Evolutionary conservation across 345 rosid genomes (phyloP).

Genomic region (Balakata baccata): DNA sequence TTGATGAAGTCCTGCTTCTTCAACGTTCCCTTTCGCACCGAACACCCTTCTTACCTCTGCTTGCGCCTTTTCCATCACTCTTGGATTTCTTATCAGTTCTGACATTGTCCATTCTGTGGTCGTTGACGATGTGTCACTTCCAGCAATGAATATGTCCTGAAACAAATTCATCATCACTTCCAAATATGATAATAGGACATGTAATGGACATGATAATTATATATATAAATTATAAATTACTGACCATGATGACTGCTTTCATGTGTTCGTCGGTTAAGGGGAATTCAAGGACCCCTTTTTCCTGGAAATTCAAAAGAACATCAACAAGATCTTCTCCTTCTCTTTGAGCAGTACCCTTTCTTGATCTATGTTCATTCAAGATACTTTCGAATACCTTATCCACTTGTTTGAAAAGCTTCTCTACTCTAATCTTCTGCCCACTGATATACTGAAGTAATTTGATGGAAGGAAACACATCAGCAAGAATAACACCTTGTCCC

Average conservation of each 20-base stretch:
- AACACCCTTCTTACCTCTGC: constrained; percentile 17
- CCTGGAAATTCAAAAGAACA: neutral
- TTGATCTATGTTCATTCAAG: constrained; percentile 2
- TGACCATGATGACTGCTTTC: neutral
- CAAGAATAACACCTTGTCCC: neutral
- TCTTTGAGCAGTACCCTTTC: neutral
- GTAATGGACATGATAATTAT: no score
- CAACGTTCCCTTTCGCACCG: neutral
- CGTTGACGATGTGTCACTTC: neutral
- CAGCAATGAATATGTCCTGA: neutral
- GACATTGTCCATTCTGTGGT: constrained; percentile 16
- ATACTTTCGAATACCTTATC: constrained; percentile 2
- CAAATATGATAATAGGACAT: no score
- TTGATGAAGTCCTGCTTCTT: constrained; percentile 6
- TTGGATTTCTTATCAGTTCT: constrained; percentile 15
- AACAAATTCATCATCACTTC: neutral
- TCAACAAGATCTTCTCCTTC: neutral
- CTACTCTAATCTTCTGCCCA: neutral
- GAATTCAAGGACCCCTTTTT: neutral
- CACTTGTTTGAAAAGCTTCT: neutral
- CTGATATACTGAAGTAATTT: neutral
- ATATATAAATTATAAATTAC: neutral
- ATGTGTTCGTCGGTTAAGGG: neutral
- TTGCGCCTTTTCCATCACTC: constrained; percentile 15
- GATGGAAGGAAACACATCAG: neutral